A percentile compares a stretch with the other conserved stretches of the same genome.
Evolutionary conservation across 345 rosid species (phyloP).

Genomic region (Populus davidiana): DNA sequence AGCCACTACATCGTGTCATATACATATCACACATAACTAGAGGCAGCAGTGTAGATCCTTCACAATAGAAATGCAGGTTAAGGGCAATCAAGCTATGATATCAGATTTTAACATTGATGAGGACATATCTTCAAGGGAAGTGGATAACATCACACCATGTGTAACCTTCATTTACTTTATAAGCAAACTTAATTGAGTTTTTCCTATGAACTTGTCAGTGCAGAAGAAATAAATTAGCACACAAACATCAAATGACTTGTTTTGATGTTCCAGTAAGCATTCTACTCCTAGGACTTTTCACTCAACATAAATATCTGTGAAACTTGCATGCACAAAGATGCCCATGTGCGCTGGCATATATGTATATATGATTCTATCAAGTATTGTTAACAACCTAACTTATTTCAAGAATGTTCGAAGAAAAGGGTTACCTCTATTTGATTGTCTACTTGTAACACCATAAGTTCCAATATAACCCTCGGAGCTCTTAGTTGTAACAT

Average conservation of each 20-base stretch:
- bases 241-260: not conserved
- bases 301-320: not conserved
- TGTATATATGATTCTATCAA: not conserved
- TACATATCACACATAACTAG: not conserved
- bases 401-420: conserved; percentile 3
- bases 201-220: not conserved
- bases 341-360: not conserved
- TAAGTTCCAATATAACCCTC: conserved; percentile 75
- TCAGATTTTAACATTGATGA: not conserved
- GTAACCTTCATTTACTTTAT: conserved; percentile 1
- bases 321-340: not conserved
- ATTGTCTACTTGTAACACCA: conserved; percentile 64
- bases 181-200: not conserved
- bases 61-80: not conserved
- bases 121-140: not conserved
- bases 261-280: not conserved
- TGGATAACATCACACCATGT: not conserved
- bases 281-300: not conserved
- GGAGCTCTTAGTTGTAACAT: conserved; percentile 53
- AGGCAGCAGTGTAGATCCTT: not conserved
- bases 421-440: conserved; percentile 70
- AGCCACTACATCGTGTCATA: not conserved
- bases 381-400: not conserved
- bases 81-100: not conserved
- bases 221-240: not conserved